Evolutionary conservation across 768 basidiomycete genomes (phyloP).

Genomic region (Trametes cubensis): DNA sequence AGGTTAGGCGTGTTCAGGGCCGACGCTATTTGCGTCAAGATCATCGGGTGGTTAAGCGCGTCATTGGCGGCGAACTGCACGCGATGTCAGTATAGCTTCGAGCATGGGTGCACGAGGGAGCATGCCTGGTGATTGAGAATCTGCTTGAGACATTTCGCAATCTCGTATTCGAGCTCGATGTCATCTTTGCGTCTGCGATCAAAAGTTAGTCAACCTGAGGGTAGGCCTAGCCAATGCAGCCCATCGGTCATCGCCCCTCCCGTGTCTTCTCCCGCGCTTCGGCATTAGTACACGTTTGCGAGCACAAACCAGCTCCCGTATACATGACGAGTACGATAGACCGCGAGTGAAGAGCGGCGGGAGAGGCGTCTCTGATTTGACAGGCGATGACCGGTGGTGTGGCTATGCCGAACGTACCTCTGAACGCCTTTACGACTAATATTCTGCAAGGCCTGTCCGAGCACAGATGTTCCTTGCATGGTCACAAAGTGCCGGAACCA

Average conservation of each 20-base stretch:
- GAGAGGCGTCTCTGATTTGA: constrained; percentile 2
- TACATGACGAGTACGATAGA: too few species aligned
- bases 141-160: constrained; percentile 83
- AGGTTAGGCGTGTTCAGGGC: constrained; percentile 83
- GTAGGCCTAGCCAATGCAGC: too few species aligned
- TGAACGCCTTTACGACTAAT: constrained; percentile 69
- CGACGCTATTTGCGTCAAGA: constrained; percentile 79
- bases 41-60: constrained; percentile 68
- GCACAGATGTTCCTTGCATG: constrained; percentile 81
- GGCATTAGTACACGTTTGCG: too few species aligned
- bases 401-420: constrained; percentile 47
- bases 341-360: too few species aligned
- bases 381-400: constrained; percentile 15
- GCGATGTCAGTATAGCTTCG: background rate
- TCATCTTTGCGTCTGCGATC: constrained; percentile 60
- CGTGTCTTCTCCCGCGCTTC: too few species aligned
- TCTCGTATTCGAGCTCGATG: constrained; percentile 77
- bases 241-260: too few species aligned
- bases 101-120: constrained; percentile 16
- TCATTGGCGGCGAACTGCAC: constrained; percentile 67
- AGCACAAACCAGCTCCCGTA: too few species aligned
- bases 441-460: constrained; percentile 76
- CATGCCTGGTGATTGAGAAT: constrained; percentile 72
- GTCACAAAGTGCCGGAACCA: constrained; percentile 81
- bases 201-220: background rate